Evolutionary conservation across 176 grass and related monocot species (phyloP).

Genomic region (Cenchrus americanus): DNA sequence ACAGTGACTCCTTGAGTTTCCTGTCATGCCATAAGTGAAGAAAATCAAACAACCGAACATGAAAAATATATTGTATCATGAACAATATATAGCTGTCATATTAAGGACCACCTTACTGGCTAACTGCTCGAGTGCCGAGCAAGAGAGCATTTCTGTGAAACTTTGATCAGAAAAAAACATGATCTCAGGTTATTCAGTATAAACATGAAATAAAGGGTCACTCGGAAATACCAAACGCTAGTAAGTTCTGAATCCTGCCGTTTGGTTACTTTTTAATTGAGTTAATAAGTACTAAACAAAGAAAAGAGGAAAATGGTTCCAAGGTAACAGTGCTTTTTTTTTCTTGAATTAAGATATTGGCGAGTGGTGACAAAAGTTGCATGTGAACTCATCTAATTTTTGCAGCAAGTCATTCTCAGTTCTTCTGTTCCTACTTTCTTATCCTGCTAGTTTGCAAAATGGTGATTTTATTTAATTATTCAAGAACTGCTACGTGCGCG

Average conservation of each 20-base stretch:
- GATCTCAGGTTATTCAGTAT: not conserved
- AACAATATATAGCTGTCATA: not conserved
- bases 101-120: not conserved
- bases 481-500: not conserved
- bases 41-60: not conserved
- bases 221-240: not conserved
- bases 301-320: not conserved
- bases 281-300: not conserved
- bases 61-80: slow-evolving; percentile 3
- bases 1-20: slow-evolving; percentile 95
- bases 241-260: not conserved
- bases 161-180: not conserved
- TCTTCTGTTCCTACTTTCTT: not conserved
- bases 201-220: not conserved
- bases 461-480: not conserved
- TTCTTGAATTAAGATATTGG: not conserved
- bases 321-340: not conserved
- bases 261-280: not conserved
- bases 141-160: slow-evolving; percentile 15
- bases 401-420: not conserved
- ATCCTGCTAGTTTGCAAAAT: not conserved
- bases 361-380: not conserved
- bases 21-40: slow-evolving; percentile 40
- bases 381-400: not conserved
- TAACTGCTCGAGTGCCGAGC: not conserved